Conservation (phyloP, 345 rosid genomes). For the Syzygium aromaticum region DNA sequence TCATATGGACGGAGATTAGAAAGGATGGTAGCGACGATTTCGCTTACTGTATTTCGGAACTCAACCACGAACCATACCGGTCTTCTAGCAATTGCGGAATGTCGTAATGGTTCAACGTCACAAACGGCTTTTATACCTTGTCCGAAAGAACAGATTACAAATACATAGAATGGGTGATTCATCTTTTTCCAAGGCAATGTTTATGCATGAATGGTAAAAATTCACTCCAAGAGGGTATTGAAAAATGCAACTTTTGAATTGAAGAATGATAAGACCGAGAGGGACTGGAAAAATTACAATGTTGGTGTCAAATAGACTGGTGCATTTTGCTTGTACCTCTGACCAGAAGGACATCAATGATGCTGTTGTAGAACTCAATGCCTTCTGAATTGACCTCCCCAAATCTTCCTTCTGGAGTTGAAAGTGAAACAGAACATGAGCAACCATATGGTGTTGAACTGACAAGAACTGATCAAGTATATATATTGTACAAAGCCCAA, state of each 20-base stretch:
- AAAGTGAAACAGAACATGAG: not conserved
- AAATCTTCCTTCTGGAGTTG: slow-evolving; percentile 14
- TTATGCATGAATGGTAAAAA: too few species aligned
- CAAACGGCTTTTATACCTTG: slow-evolving; percentile 15
- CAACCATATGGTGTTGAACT: not conserved
- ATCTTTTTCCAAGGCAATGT: too few species aligned
- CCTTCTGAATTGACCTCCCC: slow-evolving; percentile 16
- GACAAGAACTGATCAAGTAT: not conserved
- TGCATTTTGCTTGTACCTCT: slow-evolving; percentile 1
- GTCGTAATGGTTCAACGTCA: slow-evolving; percentile 15
- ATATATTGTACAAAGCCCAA: slow-evolving; percentile 9
- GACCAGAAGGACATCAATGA: slow-evolving; percentile 7
- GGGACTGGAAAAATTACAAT: too few species aligned
- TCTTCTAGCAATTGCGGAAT: slow-evolving; percentile 12
- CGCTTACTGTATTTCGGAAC: slow-evolving; percentile 13
- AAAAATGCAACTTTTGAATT: too few species aligned
- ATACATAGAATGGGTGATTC: not conserved
- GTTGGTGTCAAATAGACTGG: not conserved
- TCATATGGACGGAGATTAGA: not conserved
- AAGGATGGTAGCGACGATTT: not conserved
- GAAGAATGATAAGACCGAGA: too few species aligned
- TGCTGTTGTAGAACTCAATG: slow-evolving; percentile 14
- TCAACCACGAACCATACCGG: slow-evolving; percentile 15
- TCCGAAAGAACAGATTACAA: not conserved
- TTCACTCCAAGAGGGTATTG: too few species aligned